These are phyloP conservation scores for Chrysoporthe austroafricana DNA, from an alignment of 2,329 filamentous ascomycete species.

Conservation along the genomic window DNA sequence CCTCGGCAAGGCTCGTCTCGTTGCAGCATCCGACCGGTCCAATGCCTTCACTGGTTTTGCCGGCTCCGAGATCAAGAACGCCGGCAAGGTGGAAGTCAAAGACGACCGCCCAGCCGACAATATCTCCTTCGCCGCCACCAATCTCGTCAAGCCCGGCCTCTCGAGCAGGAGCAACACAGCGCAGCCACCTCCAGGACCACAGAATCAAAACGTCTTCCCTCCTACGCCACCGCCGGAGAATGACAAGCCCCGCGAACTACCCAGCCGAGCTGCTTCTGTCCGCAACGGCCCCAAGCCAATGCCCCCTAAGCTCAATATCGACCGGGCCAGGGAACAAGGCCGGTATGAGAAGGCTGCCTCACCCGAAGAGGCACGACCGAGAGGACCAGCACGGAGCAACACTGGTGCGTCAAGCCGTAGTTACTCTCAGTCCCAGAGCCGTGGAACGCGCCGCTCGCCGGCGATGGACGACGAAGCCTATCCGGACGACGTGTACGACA, in stretches of 20 bases:
- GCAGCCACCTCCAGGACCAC: conserved; percentile 46
- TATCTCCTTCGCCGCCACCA: conserved; percentile 89
- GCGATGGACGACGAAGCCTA: conserved; percentile 65
- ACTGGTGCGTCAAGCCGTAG: conserved; percentile 51
- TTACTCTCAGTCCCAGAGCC: conserved; percentile 44
- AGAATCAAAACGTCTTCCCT: conserved; percentile 82
- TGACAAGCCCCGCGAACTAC: conserved; percentile 58
- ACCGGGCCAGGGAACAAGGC: conserved; percentile 55
- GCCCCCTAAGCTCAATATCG: conserved; percentile 67
- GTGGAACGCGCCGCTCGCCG: conserved; percentile 37
- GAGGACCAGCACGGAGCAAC: conserved; percentile 47
- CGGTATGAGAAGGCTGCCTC: conserved; percentile 58
- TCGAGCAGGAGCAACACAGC: conserved; percentile 69
- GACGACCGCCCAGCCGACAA: conserved; percentile 84
- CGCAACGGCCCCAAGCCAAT: conserved; percentile 64
- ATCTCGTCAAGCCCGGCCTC: conserved; percentile 86
- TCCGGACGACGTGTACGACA: conserved; percentile 71
- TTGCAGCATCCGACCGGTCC: conserved; percentile 80
- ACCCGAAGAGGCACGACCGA: conserved; percentile 47
- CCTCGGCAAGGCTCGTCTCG: conserved; percentile 90
- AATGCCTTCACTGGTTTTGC: conserved; percentile 84
- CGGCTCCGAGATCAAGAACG: conserved; percentile 78
- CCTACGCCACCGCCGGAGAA: conserved; percentile 97
- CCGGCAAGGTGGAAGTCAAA: conserved; percentile 58
- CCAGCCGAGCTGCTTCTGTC: conserved; percentile 63